Percentiles rank a stretch among this genome's conserved stretches.
Evolutionary conservation across 1,284 basidiomycete species (phyloP).

Genomic region (Malassezia sympodialis): DNA sequence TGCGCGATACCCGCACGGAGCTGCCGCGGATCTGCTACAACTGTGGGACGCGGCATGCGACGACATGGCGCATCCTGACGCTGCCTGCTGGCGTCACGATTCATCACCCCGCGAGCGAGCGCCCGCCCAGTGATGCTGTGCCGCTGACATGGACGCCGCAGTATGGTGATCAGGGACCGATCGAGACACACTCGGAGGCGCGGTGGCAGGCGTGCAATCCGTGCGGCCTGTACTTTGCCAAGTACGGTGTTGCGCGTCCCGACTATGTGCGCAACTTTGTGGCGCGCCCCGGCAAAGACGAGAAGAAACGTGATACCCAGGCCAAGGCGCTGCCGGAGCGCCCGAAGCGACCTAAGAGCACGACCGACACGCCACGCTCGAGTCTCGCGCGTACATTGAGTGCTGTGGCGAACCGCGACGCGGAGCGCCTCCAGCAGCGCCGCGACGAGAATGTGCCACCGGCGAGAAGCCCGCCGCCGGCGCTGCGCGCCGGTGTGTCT

Average conservation of each 20-base stretch:
- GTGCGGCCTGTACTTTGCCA: constrained; percentile 40
- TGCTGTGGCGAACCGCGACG: constrained; percentile 9
- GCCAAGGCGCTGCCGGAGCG: neutral
- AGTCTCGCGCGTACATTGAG: constrained; percentile 7
- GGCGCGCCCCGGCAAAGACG: constrained; percentile 3
- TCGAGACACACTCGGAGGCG: constrained; percentile 24
- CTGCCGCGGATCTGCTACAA: constrained; percentile 37
- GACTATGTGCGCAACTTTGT: constrained; percentile 28
- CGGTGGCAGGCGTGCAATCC: constrained; percentile 40
- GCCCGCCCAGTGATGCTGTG: constrained; percentile 17
- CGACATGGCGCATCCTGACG: constrained; percentile 31
- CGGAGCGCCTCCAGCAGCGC: constrained; percentile 1
- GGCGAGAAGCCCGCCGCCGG: neutral
- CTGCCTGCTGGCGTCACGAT: constrained; percentile 25
- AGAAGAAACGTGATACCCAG: neutral
- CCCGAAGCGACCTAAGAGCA: neutral
- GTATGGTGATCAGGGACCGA: constrained; percentile 3
- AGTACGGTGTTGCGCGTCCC: constrained; percentile 31
- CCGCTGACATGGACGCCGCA: constrained; percentile 14
- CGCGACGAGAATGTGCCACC: constrained; percentile 7
- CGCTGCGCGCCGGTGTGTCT: constrained; percentile 6
- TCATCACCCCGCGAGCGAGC: constrained; percentile 26
- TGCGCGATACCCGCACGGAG: constrained; percentile 3
- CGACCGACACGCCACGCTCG: neutral
- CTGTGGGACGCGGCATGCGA: constrained; percentile 27